Conservation (phyloP, 495 filamentous ascomycete genomes). For the Hypoxylon lienhwacheense region DNA sequence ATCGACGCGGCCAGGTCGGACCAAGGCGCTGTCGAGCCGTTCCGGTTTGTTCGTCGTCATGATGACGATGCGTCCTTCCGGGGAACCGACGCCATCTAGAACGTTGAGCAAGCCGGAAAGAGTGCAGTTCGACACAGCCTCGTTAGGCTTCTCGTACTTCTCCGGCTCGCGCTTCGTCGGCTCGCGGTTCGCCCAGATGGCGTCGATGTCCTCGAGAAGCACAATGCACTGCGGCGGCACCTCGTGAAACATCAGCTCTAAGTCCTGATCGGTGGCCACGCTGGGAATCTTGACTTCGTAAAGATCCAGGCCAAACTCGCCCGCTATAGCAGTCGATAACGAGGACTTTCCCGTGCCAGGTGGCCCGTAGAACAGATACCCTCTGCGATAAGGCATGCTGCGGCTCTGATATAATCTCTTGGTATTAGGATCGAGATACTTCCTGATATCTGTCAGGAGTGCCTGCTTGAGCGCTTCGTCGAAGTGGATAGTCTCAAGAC, state of each 20-base stretch:
- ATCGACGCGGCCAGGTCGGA: constrained; percentile 71
- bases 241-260: constrained; percentile 59
- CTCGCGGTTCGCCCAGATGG: constrained; percentile 54
- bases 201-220: constrained; percentile 69
- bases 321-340: constrained; percentile 63
- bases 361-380: constrained; percentile 65
- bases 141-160: constrained; percentile 32
- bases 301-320: constrained; percentile 64
- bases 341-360: constrained; percentile 71
- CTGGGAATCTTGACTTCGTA: constrained; percentile 63
- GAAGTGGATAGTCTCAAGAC: constrained; percentile 52
- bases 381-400: constrained; percentile 66
- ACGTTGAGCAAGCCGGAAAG: constrained; percentile 72
- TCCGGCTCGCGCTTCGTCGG: constrained; percentile 41
- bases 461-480: constrained; percentile 61
- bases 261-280: constrained; percentile 47
- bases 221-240: constrained; percentile 66
- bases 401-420: constrained; percentile 69
- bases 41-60: constrained; percentile 76
- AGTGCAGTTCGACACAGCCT: constrained; percentile 42
- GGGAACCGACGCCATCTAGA: constrained; percentile 70
- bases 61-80: constrained; percentile 70
- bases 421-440: constrained; percentile 74
- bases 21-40: constrained; percentile 65
- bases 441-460: constrained; percentile 73